Percentiles rank a stretch among this genome's conserved stretches.
These are phyloP conservation scores for Phytophthora hibernalis DNA, from an alignment of 352 stramenopile species.

Conservation along the genomic window DNA sequence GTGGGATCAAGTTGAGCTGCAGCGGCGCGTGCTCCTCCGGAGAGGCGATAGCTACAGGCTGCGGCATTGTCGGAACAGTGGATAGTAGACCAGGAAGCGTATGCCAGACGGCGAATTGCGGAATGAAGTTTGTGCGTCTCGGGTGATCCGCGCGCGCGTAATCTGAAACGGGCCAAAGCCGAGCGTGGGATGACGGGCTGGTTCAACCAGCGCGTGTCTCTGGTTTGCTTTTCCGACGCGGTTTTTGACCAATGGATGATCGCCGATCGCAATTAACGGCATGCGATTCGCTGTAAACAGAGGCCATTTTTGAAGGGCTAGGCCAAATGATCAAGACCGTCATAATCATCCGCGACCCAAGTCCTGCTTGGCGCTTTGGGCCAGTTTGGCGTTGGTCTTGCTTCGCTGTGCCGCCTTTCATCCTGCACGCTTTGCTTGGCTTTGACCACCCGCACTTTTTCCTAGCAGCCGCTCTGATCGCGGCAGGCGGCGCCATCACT, in stretches of 20 bases:
- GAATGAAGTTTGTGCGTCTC: constrained; percentile 13
- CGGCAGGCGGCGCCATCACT: background rate
- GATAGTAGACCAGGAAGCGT: background rate
- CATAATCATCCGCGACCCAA: background rate
- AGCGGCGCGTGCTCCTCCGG: constrained; percentile 23
- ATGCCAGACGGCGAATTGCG: constrained; percentile 18
- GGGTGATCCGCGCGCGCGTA: constrained; percentile 19
- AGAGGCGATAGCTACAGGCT: constrained; percentile 1
- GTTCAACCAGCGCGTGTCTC: constrained; percentile 34
- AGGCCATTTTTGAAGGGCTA: background rate
- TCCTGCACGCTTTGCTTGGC: background rate
- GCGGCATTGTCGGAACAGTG: constrained; percentile 22
- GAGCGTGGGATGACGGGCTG: too few relatives aligned
- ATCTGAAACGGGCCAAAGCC: constrained; percentile 12
- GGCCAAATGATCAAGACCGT: background rate
- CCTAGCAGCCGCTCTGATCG: background rate
- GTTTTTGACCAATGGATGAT: constrained; percentile 12
- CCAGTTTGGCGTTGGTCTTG: too few relatives aligned
- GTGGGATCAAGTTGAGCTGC: constrained; percentile 43
- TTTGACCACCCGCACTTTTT: background rate
- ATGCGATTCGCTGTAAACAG: background rate
- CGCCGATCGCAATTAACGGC: too few relatives aligned
- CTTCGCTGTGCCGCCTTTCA: background rate
- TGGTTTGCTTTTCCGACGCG: constrained; percentile 23
- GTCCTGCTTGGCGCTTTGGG: background rate